Conservation (phyloP, 2,329 filamentous ascomycete species). For the Beauveria sp. region DNA sequence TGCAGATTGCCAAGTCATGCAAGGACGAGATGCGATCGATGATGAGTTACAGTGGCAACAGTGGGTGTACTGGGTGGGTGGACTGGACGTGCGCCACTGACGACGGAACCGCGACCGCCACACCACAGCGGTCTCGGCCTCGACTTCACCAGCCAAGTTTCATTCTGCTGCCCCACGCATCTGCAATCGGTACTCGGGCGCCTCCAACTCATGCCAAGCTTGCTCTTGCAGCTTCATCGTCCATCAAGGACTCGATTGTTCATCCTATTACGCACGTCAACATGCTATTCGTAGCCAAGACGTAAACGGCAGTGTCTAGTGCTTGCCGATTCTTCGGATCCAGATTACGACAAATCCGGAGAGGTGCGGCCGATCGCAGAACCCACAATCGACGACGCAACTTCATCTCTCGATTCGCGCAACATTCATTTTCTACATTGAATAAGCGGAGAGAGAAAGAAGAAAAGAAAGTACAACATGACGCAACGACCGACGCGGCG, state of each 20-base stretch:
- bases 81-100: neutral
- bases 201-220: neutral
- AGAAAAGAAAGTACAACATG: neutral
- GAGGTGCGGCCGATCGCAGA: neutral
- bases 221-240: neutral
- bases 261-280: neutral
- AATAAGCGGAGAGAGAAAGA: neutral
- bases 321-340: neutral
- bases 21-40: neutral
- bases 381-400: neutral
- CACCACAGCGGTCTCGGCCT: conserved; percentile 4
- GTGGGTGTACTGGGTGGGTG: neutral
- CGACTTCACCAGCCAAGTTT: conserved; percentile 1
- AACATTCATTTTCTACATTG: no score
- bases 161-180: neutral
- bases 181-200: neutral
- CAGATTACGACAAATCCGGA: neutral
- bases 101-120: neutral
- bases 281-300: conserved; percentile 1
- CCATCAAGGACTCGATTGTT: neutral
- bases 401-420: neutral
- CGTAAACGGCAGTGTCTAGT: neutral
- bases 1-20: neutral
- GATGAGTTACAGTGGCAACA: neutral
- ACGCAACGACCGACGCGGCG: conserved; percentile 12